phyloP scores from a whole-genome alignment of 176 grass and related monocot genomes.

The Phyllostachys edulis region DNA sequence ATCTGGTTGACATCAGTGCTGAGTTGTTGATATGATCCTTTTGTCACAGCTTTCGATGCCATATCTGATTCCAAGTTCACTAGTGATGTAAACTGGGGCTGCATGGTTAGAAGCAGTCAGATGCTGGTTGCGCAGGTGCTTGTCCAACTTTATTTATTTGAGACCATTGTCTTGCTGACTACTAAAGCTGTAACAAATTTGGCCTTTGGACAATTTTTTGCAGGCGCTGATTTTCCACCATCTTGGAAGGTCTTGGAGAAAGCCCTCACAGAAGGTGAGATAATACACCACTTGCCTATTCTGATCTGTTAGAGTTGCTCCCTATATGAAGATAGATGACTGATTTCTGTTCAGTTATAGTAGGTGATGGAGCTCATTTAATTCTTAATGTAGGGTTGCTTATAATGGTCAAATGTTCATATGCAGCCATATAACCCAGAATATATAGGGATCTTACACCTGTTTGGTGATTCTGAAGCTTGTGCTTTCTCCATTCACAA shows the following conservation, averaged over 20 bases:
- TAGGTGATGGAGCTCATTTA: constrained; percentile 52
- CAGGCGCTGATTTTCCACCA: constrained; percentile 90
- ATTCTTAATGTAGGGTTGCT: constrained; percentile 61
- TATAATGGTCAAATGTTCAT: constrained; percentile 63
- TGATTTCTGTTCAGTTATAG: constrained; percentile 3
- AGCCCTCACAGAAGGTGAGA: constrained; percentile 72
- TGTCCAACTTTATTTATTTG: not conserved
- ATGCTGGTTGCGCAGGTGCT: constrained; percentile 91
- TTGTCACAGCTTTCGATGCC: constrained; percentile 58
- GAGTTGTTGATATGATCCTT: not conserved
- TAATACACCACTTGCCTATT: constrained; percentile 1
- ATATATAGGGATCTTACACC: constrained; percentile 74
- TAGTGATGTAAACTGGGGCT: constrained; percentile 91
- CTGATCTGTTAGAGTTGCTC: not conserved
- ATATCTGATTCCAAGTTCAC: constrained; percentile 71
- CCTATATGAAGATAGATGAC: not conserved
- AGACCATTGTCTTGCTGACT: not conserved
- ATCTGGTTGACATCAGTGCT: not conserved
- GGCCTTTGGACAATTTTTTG: constrained; percentile 8
- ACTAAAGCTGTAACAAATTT: constrained; percentile 5
- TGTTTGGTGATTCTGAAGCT: constrained; percentile 77
- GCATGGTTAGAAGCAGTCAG: constrained; percentile 99
- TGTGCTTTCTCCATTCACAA: constrained; percentile 92
- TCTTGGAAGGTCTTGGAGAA: constrained; percentile 97
- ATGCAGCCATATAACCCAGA: constrained; percentile 87